These are phyloP conservation scores for Stromatinia cepivora DNA, from an alignment of 2,329 filamentous ascomycete species.

Conservation along the genomic window DNA sequence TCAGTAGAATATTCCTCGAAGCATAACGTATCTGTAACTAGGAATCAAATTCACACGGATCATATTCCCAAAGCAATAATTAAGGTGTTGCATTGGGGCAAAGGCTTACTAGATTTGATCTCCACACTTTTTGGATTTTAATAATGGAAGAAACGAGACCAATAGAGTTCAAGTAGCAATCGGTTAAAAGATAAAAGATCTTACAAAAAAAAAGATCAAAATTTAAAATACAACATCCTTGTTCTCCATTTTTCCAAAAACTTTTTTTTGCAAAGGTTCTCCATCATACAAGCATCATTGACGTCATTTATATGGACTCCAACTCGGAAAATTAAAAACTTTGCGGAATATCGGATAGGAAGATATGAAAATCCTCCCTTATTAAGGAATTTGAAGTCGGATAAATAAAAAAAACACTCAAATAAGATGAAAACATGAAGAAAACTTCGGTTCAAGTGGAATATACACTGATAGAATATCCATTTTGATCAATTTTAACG, in stretches of 20 bases:
- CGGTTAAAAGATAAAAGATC: neutral
- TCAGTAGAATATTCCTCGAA: neutral
- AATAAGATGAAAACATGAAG: neutral
- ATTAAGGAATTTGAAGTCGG: neutral
- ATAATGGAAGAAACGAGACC: neutral
- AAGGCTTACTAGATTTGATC: neutral
- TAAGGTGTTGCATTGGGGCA: too few relatives aligned
- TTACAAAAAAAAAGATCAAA: too few relatives aligned
- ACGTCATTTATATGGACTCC: constrained; percentile 3
- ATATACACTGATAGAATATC: neutral
- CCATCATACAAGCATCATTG: constrained; percentile 1
- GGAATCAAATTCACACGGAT: neutral
- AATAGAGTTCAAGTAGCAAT: neutral
- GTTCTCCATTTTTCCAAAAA: neutral
- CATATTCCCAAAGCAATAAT: neutral
- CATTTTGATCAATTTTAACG: neutral
- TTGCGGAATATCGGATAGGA: constrained; percentile 1
- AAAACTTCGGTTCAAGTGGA: neutral
- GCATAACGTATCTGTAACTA: neutral
- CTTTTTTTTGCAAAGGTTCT: neutral
- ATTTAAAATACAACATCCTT: neutral
- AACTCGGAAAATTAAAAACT: neutral
- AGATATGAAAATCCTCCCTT: neutral
- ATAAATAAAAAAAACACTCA: neutral
- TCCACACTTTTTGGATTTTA: too few relatives aligned